Percentiles rank a stretch among this genome's conserved stretches.
These are phyloP conservation scores for Fusarium tricinctum DNA, from an alignment of 2,329 filamentous ascomycete species.

Conservation along the genomic window DNA sequence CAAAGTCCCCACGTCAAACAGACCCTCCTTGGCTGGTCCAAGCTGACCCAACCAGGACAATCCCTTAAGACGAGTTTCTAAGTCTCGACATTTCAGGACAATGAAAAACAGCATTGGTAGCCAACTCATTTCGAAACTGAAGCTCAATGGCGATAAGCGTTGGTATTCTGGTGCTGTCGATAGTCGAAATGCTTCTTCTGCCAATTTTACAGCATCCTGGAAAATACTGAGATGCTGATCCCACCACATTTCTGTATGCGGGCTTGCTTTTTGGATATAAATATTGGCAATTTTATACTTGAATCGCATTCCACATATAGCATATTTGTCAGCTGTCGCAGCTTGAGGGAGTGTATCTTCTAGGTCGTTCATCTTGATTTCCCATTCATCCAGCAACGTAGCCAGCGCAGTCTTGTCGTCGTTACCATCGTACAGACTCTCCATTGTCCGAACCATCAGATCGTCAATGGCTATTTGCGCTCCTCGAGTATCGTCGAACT, in stretches of 20 bases:
- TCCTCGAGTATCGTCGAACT: background rate
- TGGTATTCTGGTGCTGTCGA: background rate
- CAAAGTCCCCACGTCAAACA: slow-evolving; percentile 24
- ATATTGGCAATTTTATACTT: slow-evolving; percentile 11
- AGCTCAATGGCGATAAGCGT: background rate
- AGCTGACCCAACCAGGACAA: slow-evolving; percentile 1
- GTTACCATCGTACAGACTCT: background rate
- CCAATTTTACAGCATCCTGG: background rate
- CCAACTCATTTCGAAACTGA: slow-evolving; percentile 24
- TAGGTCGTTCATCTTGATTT: background rate
- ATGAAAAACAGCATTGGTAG: slow-evolving; percentile 5
- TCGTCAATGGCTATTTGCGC: slow-evolving; percentile 2
- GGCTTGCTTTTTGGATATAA: background rate
- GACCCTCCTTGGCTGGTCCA: slow-evolving; percentile 10
- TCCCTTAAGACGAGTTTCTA: background rate
- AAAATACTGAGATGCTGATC: slow-evolving; percentile 13
- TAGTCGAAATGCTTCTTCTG: background rate
- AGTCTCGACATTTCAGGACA: slow-evolving; percentile 4
- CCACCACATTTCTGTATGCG: slow-evolving; percentile 17
- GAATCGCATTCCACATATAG: slow-evolving; percentile 12
- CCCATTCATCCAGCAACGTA: slow-evolving; percentile 5
- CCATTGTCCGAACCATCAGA: background rate
- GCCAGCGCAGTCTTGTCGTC: background rate
- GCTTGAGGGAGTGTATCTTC: background rate
- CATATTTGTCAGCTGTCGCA: background rate